Conservation (phyloP, 2,329 filamentous ascomycete species). For the Neopestalotiopsis sp. region DNA sequence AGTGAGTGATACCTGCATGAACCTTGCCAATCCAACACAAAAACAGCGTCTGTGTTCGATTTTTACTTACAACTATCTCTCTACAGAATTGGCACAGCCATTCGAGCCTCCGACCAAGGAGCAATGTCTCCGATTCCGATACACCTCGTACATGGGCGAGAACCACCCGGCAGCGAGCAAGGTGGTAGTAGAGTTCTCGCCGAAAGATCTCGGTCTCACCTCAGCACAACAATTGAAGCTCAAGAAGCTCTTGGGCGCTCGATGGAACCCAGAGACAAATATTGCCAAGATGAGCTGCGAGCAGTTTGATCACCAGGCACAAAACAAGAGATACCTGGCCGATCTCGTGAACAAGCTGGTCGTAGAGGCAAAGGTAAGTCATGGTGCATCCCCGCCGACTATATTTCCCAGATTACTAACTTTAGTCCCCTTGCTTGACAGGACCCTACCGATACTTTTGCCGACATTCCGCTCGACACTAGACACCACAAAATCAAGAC, state of each 20-base stretch:
- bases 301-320: conserved; percentile 83
- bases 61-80: conserved; percentile 23
- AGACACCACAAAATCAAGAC: conserved; percentile 78
- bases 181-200: conserved; percentile 90
- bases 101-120: conserved; percentile 73
- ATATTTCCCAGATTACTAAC: neutral
- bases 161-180: conserved; percentile 89
- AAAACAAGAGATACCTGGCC: conserved; percentile 95
- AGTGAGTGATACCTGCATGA: conserved; percentile 63
- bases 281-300: conserved; percentile 91
- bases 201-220: conserved; percentile 73
- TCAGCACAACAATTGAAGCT: conserved; percentile 77
- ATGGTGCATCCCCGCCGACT: neutral
- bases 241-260: conserved; percentile 82
- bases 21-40: neutral
- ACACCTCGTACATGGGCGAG: conserved; percentile 96
- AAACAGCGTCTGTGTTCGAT: neutral
- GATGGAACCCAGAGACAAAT: conserved; percentile 86
- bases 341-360: conserved; percentile 79
- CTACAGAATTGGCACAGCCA: conserved; percentile 78
- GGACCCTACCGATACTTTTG: conserved; percentile 81
- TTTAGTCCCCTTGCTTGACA: conserved; percentile 33
- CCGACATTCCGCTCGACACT: conserved; percentile 87
- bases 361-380: conserved; percentile 69
- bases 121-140: conserved; percentile 87